Base-by-base conservation (phyloP, 108 stramenopile species). In the Cylindrotheca closterium region DNA sequence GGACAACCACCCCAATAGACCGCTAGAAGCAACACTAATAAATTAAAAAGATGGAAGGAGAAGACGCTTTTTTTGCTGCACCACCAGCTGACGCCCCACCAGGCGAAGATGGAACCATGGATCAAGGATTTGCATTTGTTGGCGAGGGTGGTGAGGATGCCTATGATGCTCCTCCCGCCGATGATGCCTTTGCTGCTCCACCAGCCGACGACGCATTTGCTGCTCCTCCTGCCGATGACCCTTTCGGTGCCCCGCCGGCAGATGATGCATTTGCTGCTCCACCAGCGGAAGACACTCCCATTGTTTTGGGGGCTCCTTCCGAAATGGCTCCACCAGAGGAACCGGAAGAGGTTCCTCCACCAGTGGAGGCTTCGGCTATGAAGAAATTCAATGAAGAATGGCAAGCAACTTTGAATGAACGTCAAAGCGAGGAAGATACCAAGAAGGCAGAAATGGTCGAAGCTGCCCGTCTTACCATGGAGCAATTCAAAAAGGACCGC, bases 321-420 rank as follows among this genome's bases (percentile, higher is more conserved):
- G 66, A 45, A 18, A 54, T 58, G 0, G 64, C 73, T 8, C 47
- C 53, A 21, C 51, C n/a, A 18, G 70, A 55, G 18, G 78, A 75
- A 33, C 53, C 49, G 7, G 46, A 21, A 26, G 28, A 46, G 0
- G 59, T 33, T 33, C 37, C 72, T 5, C 47, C 30, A 17, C 55
- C 25, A 4, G 27, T 42, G 21, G 71, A 60, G 19, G 65, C 82
- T 1, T 73, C 86, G 25, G 80, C 88, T 54, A 91, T 91, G 93
- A 68, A 80, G 34, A 86, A 83, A 58, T 94, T 77, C 76, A 91
- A 94, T 72, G 86, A 86, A 7, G 83, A 88, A 59, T 94, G 93
- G 93, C 86, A 86, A 68, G 75, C 57, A 8, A 85, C 81, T 22
- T 75, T 94, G 47, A 63, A 72, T 8, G 63, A 64, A 4, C 88